Percentiles rank a stretch among this genome's conserved stretches.
These are phyloP conservation scores for Wickerhamiella musiphila DNA, from an alignment of 805 yeast genomes.

Conservation along the genomic window DNA sequence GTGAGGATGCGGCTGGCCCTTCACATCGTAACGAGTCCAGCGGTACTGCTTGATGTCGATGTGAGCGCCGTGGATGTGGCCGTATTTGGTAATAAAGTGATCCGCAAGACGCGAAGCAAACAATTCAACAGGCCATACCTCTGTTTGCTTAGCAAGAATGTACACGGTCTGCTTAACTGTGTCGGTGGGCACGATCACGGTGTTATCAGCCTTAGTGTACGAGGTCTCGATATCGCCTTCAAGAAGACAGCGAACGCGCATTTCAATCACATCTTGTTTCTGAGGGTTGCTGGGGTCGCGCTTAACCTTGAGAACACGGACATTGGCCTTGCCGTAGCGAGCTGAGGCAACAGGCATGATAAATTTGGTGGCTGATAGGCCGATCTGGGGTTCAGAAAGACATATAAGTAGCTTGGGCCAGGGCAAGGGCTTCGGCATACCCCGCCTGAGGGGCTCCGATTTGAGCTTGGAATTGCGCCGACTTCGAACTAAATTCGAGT, in stretches of 20 bases:
- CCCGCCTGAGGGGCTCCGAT: too few species aligned
- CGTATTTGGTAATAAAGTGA: conserved; percentile 63
- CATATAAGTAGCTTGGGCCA: neutral
- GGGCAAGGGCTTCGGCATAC: conserved; percentile 6
- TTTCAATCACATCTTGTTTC: conserved; percentile 69
- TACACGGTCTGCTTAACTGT: conserved; percentile 80
- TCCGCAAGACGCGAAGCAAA: conserved; percentile 73
- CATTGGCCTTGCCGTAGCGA: conserved; percentile 78
- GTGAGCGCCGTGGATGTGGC: conserved; percentile 58
- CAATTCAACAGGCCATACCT: conserved; percentile 81
- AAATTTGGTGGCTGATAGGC: neutral
- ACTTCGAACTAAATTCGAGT: too few species aligned
- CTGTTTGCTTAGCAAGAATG: conserved; percentile 63
- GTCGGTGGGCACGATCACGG: conserved; percentile 85
- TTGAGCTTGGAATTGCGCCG: too few species aligned
- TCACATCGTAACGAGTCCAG: conserved; percentile 63
- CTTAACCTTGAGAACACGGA: conserved; percentile 77
- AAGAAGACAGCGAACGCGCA: conserved; percentile 58
- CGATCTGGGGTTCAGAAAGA: too few species aligned
- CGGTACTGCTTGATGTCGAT: conserved; percentile 51
- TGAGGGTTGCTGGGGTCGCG: conserved; percentile 57
- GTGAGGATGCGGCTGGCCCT: conserved; percentile 66
- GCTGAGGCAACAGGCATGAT: conserved; percentile 12
- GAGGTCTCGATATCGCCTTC: conserved; percentile 66
- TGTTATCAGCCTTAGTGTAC: conserved; percentile 76